Base-by-base conservation (phyloP, 495 filamentous ascomycete species). In the Neurospora tetrasperma region DNA sequence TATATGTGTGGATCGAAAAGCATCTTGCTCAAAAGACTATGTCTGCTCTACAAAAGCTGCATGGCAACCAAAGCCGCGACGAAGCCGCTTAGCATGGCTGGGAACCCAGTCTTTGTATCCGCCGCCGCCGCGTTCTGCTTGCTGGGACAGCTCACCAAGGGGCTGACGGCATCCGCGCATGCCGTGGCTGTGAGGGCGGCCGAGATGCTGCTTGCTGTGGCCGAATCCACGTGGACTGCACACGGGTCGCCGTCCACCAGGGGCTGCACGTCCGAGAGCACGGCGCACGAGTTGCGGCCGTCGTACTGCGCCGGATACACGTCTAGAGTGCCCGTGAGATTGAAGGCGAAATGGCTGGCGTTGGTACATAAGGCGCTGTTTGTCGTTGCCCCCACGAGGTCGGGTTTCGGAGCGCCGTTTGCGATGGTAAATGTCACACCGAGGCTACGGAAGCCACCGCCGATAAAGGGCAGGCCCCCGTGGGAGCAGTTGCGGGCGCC, bases 361-460 rank as follows among this genome's bases (percentile, higher is more conserved):
- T 41, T 40, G 54, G 71, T 18, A 54, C 71, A 72, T 11, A 16
- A 23, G 35, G n/a, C 48, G 71, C 35, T 40, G 20, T 40, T 71
- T 10, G 75, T 75, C 43, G 79, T 80, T 20, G 76, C 78, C 40
- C 80, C 74, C 42, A 78, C 76, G 39, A 82, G 74, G 69, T 80
- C 78, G 11, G 72, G 59, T 70, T 72, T 27, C 71, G 68, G 74
- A 1, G 73, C 76, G 70, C 70, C 73, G 41, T 77, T 75, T 8
- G 74, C 41, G 73, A 73, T 80, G 20, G 75, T 76, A 68, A 80
- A 77, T 31, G 48, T 14, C 38, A 69, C 18, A 6, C 2, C 6
- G 2, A n/a, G 43, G 48, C 14, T n/a, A 31, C 42, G 69, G 41
- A 38, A 43, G 20, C 69, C 42, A 40, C 41, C 39, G 48, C 39